These are phyloP conservation scores for Lecanosticta acicola DNA, from an alignment of 2,329 filamentous ascomycete genomes.

Conservation along the genomic window DNA sequence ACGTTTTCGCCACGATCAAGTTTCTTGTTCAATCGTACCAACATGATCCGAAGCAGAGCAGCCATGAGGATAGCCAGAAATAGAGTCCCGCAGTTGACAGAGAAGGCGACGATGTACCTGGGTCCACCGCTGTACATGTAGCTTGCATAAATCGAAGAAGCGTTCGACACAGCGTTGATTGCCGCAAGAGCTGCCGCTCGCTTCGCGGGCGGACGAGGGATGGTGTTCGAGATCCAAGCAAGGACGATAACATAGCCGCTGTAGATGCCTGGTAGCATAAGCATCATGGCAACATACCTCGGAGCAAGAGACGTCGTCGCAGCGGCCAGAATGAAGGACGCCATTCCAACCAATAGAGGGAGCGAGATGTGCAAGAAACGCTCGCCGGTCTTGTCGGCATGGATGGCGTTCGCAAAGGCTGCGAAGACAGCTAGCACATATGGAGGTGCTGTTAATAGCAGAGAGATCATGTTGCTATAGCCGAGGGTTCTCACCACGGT, in stretches of 20 bases:
- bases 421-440: conserved; percentile 34
- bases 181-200: conserved; percentile 66
- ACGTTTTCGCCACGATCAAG: conserved; percentile 58
- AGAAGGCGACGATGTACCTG: conserved; percentile 32
- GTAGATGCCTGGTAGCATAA: conserved; percentile 49
- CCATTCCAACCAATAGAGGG: conserved; percentile 28
- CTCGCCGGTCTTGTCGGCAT: conserved; percentile 38
- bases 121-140: conserved; percentile 34
- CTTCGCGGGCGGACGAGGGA: conserved; percentile 71
- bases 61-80: conserved; percentile 60
- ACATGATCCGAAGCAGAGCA: conserved; percentile 56
- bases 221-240: conserved; percentile 70
- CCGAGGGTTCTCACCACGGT: conserved; percentile 32
- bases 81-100: conserved; percentile 51
- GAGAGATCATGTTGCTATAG: conserved; percentile 28
- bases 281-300: conserved; percentile 33
- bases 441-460: conserved; percentile 33
- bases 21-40: conserved; percentile 63
- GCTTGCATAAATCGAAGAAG: conserved; percentile 56
- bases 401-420: conserved; percentile 34
- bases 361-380: conserved; percentile 37
- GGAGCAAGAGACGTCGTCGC: conserved; percentile 25
- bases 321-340: conserved; percentile 30
- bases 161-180: conserved; percentile 66
- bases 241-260: conserved; percentile 59